Evolutionary conservation across 345 rosid species (phyloP).

Genomic region (Gossypium raimondii): DNA sequence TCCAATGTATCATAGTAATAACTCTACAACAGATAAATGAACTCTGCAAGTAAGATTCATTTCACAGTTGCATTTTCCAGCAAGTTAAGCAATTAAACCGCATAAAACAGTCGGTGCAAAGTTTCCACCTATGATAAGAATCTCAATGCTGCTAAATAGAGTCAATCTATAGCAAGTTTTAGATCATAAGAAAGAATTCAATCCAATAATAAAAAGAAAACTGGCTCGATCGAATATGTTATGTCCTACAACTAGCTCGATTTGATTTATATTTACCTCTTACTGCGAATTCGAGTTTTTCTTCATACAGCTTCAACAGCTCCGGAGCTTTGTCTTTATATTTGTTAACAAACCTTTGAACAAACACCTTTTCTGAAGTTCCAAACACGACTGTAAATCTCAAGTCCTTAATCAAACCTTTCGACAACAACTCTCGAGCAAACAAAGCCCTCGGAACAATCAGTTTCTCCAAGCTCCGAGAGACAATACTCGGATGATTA

Average conservation of each 20-base stretch:
- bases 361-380: conserved; percentile 8
- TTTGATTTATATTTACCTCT: not conserved
- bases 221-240: not conserved
- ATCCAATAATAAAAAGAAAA: not conserved
- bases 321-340: conserved; percentile 10
- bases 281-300: not conserved
- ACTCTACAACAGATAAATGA: not conserved
- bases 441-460: conserved; percentile 33
- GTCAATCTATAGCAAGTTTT: not conserved
- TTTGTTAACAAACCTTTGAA: conserved; percentile 20
- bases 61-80: not conserved
- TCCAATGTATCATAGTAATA: no score
- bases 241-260: not conserved
- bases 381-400: not conserved
- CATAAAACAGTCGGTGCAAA: not conserved
- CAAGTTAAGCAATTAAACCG: not conserved
- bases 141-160: not conserved
- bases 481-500: not conserved
- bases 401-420: conserved; percentile 24
- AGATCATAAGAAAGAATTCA: not conserved
- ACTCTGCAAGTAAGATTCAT: not conserved
- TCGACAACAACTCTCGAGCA: conserved; percentile 15
- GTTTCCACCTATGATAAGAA: not conserved
- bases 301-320: conserved; percentile 22
- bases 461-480: conserved; percentile 25